Base-by-base conservation (phyloP, 768 basidiomycete genomes). In the Rhizopogon sp. region DNA sequence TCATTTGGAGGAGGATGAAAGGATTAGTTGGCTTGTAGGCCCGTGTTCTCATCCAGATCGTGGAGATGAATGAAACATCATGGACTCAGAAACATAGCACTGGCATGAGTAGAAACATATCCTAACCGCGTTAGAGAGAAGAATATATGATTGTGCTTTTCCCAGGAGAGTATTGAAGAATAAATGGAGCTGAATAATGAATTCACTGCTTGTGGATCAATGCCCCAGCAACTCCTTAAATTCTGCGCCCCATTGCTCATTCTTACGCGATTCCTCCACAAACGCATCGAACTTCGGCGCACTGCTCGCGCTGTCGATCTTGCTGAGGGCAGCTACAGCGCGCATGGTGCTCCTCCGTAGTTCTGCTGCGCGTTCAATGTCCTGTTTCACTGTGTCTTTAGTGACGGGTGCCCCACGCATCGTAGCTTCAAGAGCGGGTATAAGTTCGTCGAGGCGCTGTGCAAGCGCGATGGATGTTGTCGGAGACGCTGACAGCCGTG, bases 321-420 rank as follows among this genome's bases (percentile, higher is more conserved):
- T 90, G 72, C 87, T 88, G 53, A 99, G 74, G 3, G 92, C 91
- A 14, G 85, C 91, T 43, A 95, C 83, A 5, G 93, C 93, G 39
- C 96, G 76, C 57, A 98, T 76, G 6, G 92, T 91, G 63, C 92
- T 93, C 58, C 90, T 77, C 72, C 98, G 94, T 57, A 98, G 77
- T 70, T 98, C 96, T 28, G 90, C 90, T 8, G 88, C 84, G 17
- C 89, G 81, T 70, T 92, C 90, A 43, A 93, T 67, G 60, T 93
- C 91, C 68, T 93, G 92, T 71, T 98, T 98, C 46, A 97, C 95
- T 0, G 93, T 92, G 66, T 98, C 96, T 74, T 98, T 98, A 51
- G 90, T 91, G 41, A 92, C 82, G 6, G 81, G 86, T 6, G 88
- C 82, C 1, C 92, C 92, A 65, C 93, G 90, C 84, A 98, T 93